A percentile compares a stretch with the other conserved stretches of the same genome.
Evolutionary conservation across 768 basidiomycete species (phyloP).

Genomic region (Gyrodon lividus): DNA sequence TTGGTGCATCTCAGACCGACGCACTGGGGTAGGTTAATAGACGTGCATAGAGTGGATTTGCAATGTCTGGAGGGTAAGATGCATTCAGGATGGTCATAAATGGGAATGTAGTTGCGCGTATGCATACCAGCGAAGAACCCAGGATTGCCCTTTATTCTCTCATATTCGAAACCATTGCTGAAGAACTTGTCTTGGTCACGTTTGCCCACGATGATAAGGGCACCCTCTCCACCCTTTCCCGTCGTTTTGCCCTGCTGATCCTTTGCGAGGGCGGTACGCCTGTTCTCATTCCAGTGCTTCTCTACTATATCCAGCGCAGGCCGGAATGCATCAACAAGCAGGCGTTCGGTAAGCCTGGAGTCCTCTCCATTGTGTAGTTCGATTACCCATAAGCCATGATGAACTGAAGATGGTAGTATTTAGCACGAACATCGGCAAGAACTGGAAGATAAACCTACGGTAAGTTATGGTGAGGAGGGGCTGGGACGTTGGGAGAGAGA

Average conservation of each 20-base stretch:
- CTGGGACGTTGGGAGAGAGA: slow-evolving; percentile 46
- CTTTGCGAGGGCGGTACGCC: slow-evolving; percentile 44
- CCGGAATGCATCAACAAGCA: slow-evolving; percentile 59
- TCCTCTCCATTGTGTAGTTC: slow-evolving; percentile 81
- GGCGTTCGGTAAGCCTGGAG: slow-evolving; percentile 57
- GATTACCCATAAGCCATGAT: slow-evolving; percentile 71
- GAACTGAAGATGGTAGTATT: slow-evolving; percentile 3
- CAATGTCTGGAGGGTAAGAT: slow-evolving; percentile 48
- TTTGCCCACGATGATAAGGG: slow-evolving; percentile 75
- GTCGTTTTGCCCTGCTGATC: slow-evolving; percentile 37
- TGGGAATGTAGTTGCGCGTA: not conserved
- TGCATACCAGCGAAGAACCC: slow-evolving; percentile 65
- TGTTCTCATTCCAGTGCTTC: slow-evolving; percentile 61
- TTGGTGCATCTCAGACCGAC: slow-evolving; percentile 18
- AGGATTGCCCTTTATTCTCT: slow-evolving; percentile 47
- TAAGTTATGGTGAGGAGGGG: slow-evolving; percentile 68
- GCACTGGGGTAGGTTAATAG: slow-evolving; percentile 76
- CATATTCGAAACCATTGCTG: slow-evolving; percentile 77
- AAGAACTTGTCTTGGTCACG: slow-evolving; percentile 84
- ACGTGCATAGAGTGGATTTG: slow-evolving; percentile 68
- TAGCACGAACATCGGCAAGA: not conserved
- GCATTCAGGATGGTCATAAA: not conserved
- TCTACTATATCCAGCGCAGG: slow-evolving; percentile 76
- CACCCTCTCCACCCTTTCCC: slow-evolving; percentile 49
- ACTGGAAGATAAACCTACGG: slow-evolving; percentile 40